Evolutionary conservation across 148 eudicot species (phyloP), one percentile per base, ranked within the genome.

Genomic region (Pouteria glomerata): DNA sequence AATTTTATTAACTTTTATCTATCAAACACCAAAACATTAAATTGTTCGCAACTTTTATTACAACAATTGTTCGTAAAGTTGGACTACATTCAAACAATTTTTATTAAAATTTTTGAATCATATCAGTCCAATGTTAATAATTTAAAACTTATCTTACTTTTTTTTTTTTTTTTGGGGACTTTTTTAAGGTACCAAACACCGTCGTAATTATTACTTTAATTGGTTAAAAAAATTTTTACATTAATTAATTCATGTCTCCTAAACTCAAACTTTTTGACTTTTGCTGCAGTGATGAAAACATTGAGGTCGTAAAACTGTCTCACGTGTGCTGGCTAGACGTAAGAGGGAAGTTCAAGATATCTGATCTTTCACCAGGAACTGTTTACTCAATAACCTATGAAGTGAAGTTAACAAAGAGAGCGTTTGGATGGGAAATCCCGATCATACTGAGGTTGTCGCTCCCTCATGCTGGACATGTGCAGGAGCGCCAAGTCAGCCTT

Each of bases 351-450:
- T n/a, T 76, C 13, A 48, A 75, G 42, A 45, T 80, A 59, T 55
- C 51, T 12, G 80, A 80, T 63, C 73, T 76, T 15, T 62, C 77
- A 29, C 30, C 80, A 45, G 80, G 74, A 45, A 57, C 57, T 33
- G 57, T 63, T 1, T 80, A 80, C 47, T 74, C 76, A 59, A 44
- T 51, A 21, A 64, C 45, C 2, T 76, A 62, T 19, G 57, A 29
- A 26, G 74, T 80, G 8, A 80, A 80, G 74, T 31, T 80, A 63
- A 76, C 72, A 50, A 80, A 76, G 33, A 67, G 70, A 21, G 80
- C 83, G 27, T 63, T 55, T 12, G 83, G 80, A 18, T 80, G 80
- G 83, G 80, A 76, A 59, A 68, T 76, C 42, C 83, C 77, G 0
- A 60, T 80, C 42, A 52, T 12, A 15, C 69, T 73, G 1, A 44